Base-by-base conservation (phyloP, 306 rosid genomes). In the Nissolia schottii region DNA sequence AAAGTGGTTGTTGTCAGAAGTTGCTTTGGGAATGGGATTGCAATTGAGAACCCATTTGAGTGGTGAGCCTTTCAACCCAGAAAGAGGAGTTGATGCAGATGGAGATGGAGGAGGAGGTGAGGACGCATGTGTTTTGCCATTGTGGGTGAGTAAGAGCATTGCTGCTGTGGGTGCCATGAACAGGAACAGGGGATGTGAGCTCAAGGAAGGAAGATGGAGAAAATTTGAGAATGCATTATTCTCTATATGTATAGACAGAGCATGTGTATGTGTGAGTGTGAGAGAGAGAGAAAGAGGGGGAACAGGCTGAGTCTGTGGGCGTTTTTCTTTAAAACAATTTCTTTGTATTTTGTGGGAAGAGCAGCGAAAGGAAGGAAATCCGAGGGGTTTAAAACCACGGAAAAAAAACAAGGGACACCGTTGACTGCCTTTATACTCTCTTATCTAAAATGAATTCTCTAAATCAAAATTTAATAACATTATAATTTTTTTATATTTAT, bases 141-240 rank as follows among this genome's bases (percentile, higher is more conserved):
- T 59, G 24, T 51, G 80, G 10, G 67, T 19, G 73, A 79, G 83
- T 16, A 79, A 14, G 10, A 79, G 71, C 83, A 79, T 79, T 14
- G 83, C 76, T 15, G 83, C 83, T 19, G 84, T 80, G 9, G 79
- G 83, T 28, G 83, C 76, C 83, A 79, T 79, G 4, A 28, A 66
- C 12, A 6, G n/a, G 9, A 11, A 28, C 20, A 41, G 3, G 1
- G 1, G 25, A 67, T 50, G 54, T 64, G 35, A 24, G n/a, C 2
- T 8, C 29, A 19, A 19, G 7, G 9, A 23, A 54, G 3, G n/a
- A n/a, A 0, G 10, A 54, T 54, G 19, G 34, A 5, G 32, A 4
- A 58, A n/a, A 20, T 1, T n/a, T 23, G 1, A 35, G 20, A 14
- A 9, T 70, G 2, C 20, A 14, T 12, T 54, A 29, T 0, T 34